Percentiles rank a stretch among this genome's conserved stretches.
These are phyloP conservation scores for Peniophora sp. DNA, from an alignment of 1,284 basidiomycete species.

Conservation along the genomic window DNA sequence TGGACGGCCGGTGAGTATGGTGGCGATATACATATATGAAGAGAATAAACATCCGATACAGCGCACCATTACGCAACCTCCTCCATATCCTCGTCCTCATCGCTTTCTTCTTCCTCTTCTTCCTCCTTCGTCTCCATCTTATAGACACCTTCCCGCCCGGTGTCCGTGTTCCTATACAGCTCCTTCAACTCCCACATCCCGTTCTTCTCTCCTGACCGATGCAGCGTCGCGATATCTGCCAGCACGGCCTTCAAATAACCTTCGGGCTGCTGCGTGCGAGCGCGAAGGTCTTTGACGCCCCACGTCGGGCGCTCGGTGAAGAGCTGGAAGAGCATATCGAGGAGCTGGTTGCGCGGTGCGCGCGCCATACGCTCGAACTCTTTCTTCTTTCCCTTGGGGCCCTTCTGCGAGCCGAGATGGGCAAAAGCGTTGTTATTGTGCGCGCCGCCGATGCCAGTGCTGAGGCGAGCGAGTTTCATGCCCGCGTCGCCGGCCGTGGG, in stretches of 20 bases:
- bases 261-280: slow-evolving; percentile 86
- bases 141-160: slow-evolving; percentile 36
- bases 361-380: slow-evolving; percentile 84
- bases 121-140: slow-evolving; percentile 19
- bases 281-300: slow-evolving; percentile 74
- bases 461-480: slow-evolving; percentile 58
- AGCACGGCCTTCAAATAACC: slow-evolving; percentile 86
- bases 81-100: slow-evolving; percentile 39
- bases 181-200: slow-evolving; percentile 57
- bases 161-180: slow-evolving; percentile 44
- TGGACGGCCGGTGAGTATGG: too few relatives aligned
- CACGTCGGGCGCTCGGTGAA: slow-evolving; percentile 81
- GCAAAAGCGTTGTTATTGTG: slow-evolving; percentile 2
- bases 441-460: slow-evolving; percentile 37
- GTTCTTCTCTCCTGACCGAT: slow-evolving; percentile 73
- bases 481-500: slow-evolving; percentile 44
- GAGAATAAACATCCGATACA: neutral
- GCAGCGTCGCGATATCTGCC: slow-evolving; percentile 72
- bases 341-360: slow-evolving; percentile 82
- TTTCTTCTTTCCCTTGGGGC: slow-evolving; percentile 38
- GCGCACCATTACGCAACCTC: slow-evolving; percentile 26
- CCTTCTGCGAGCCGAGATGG: slow-evolving; percentile 27
- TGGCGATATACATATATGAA: too few relatives aligned
- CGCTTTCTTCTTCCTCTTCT: slow-evolving; percentile 33
- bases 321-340: slow-evolving; percentile 76